phyloP scores from a whole-genome alignment of 129 eudicot genomes.

The Artemisia tridentata region DNA sequence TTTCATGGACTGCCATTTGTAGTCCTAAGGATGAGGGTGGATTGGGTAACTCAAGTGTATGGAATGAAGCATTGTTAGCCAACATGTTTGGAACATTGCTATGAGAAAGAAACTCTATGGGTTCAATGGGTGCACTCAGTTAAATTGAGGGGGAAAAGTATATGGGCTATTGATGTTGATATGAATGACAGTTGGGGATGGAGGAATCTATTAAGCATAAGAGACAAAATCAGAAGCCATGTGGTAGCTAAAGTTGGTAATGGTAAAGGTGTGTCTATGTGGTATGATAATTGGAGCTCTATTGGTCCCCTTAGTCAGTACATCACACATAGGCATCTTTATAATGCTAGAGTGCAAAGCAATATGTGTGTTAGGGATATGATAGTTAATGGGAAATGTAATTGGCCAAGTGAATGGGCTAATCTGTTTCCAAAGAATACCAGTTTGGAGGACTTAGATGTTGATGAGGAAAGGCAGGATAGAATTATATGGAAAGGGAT shows the following conservation, averaged over 20 bases:
- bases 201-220: neutral
- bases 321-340: neutral
- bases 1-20: too few species aligned
- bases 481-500: neutral
- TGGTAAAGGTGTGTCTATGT: neutral
- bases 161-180: neutral
- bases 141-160: too few species aligned
- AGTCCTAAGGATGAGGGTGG: too few species aligned
- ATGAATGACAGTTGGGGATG: neutral
- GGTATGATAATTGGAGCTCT: neutral
- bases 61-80: too few species aligned
- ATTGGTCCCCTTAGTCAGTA: neutral
- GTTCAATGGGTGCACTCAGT: too few species aligned
- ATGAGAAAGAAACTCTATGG: too few species aligned
- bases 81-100: too few species aligned
- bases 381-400: neutral
- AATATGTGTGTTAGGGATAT: neutral
- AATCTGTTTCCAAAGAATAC: neutral
- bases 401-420: neutral
- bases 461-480: neutral
- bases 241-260: neutral
- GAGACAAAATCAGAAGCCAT: neutral
- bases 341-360: neutral
- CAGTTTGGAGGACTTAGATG: too few species aligned
- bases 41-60: too few species aligned